phyloP scores from a whole-genome alignment of 2,329 filamentous ascomycete genomes.

The Sporothrix pallida region DNA sequence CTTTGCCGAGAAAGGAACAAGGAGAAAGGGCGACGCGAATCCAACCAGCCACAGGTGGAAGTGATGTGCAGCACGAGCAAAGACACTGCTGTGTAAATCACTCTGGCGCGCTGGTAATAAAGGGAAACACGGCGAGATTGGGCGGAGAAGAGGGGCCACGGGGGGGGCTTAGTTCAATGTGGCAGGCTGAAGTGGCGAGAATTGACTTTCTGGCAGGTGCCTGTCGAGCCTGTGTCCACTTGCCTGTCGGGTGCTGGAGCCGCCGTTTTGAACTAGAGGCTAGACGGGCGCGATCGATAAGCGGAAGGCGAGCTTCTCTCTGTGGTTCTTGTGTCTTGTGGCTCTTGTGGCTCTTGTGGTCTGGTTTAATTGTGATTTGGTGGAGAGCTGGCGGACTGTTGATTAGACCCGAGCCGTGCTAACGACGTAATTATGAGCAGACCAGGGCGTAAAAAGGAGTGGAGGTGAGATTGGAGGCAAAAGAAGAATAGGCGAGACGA shows the following conservation, averaged over 20 bases:
- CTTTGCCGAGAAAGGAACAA: conserved; percentile 12
- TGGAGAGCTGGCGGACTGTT: conserved; percentile 15
- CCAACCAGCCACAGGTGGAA: conserved; percentile 15
- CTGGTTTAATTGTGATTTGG: neutral
- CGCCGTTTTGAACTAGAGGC: neutral
- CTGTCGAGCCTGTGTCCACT: neutral
- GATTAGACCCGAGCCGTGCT: conserved; percentile 15
- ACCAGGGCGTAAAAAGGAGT: neutral
- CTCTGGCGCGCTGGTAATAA: too few species aligned
- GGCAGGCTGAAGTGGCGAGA: conserved; percentile 12
- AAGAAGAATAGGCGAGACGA: neutral
- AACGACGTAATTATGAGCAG: conserved; percentile 12
- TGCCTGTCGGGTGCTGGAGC: neutral
- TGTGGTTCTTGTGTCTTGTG: neutral
- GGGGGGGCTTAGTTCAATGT: conserved; percentile 14
- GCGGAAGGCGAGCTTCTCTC: neutral
- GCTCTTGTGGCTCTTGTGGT: neutral
- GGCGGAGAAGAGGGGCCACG: neutral
- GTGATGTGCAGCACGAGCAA: neutral
- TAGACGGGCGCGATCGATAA: neutral
- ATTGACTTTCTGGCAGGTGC: neutral
- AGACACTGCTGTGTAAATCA: too few species aligned
- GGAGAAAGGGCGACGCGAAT: conserved; percentile 2
- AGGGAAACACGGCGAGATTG: too few species aligned
- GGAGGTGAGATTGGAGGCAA: neutral